A percentile compares a stretch with the other conserved stretches of the same genome.
phyloP scores from a whole-genome alignment of 495 filamentous ascomycete species.

The Penicillium coprophilum region DNA sequence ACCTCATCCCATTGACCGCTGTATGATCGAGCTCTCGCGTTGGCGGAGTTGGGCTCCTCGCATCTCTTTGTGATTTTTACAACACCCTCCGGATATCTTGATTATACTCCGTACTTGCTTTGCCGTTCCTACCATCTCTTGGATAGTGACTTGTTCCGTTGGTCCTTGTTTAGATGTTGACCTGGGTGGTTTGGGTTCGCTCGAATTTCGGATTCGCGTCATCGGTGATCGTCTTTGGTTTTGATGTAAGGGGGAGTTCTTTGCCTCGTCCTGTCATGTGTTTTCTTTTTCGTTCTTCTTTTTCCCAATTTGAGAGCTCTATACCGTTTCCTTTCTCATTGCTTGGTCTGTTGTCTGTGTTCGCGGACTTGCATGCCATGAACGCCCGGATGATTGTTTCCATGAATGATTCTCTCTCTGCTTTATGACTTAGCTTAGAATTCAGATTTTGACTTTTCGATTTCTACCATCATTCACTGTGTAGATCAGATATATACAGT shows the following conservation, averaged over 20 bases:
- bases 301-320: conserved; percentile 30
- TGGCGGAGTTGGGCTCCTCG: conserved; percentile 21
- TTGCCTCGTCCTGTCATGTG: neutral
- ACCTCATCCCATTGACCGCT: conserved; percentile 9
- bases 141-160: conserved; percentile 7
- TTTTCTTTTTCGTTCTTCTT: conserved; percentile 7
- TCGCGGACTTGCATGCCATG: conserved; percentile 15
- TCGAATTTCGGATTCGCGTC: neutral
- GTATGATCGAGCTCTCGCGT: conserved; percentile 26
- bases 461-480: neutral
- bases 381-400: conserved; percentile 24
- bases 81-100: conserved; percentile 15
- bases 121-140: conserved; percentile 6
- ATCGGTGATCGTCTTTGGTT: conserved; percentile 5
- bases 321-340: conserved; percentile 26
- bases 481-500: too few species aligned
- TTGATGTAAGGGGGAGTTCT: neutral
- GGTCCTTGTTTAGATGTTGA: conserved; percentile 6
- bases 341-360: conserved; percentile 18
- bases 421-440: conserved; percentile 22
- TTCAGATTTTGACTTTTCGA: conserved; percentile 1
- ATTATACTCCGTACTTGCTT: conserved; percentile 19
- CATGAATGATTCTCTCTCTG: conserved; percentile 26
- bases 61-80: conserved; percentile 22
- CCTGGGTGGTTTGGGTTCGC: neutral